Percentiles rank a stretch among this genome's conserved stretches.
Evolutionary conservation across 2,329 filamentous ascomycete genomes (phyloP).

Genomic region (Colletotrichum ledebouriae): DNA sequence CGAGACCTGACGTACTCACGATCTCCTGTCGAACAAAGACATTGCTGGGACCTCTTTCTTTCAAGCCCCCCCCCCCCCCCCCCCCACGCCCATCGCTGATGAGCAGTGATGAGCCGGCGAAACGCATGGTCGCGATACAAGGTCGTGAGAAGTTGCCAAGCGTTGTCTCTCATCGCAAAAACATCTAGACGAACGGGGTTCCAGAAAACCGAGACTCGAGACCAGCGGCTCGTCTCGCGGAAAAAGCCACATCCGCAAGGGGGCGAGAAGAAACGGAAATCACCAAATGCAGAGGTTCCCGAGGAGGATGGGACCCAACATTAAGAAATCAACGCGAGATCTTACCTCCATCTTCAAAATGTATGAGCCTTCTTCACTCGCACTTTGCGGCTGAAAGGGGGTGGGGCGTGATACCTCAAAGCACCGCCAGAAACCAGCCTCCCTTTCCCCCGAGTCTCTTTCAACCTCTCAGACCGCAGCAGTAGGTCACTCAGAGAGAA

Average conservation of each 20-base stretch:
- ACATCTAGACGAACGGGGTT: background rate
- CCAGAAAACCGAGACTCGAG: background rate
- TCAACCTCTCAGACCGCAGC: conserved; percentile 5
- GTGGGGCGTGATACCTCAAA: background rate
- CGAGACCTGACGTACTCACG: background rate
- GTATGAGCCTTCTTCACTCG: background rate
- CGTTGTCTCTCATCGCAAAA: background rate
- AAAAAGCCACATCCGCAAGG: no score
- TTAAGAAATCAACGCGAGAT: conserved; percentile 13
- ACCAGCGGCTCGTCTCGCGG: no score
- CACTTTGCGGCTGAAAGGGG: background rate
- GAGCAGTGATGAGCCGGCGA: background rate
- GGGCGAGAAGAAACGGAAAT: background rate
- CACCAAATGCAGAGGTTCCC: background rate
- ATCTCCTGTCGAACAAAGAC: conserved; percentile 4
- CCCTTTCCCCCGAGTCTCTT: background rate
- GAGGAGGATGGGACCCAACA: conserved; percentile 1
- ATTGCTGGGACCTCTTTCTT: background rate
- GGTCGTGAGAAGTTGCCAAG: background rate
- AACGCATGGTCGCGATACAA: no score
- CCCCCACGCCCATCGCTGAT: background rate
- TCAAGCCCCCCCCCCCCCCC: background rate
- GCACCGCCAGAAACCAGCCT: conserved; percentile 10
- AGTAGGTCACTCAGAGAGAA: background rate
- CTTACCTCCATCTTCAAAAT: conserved; percentile 35